A percentile compares a stretch with the other conserved stretches of the same genome.
Conservation (phyloP, 2,329 filamentous ascomycete species). For the Akanthomyces lecanii region DNA sequence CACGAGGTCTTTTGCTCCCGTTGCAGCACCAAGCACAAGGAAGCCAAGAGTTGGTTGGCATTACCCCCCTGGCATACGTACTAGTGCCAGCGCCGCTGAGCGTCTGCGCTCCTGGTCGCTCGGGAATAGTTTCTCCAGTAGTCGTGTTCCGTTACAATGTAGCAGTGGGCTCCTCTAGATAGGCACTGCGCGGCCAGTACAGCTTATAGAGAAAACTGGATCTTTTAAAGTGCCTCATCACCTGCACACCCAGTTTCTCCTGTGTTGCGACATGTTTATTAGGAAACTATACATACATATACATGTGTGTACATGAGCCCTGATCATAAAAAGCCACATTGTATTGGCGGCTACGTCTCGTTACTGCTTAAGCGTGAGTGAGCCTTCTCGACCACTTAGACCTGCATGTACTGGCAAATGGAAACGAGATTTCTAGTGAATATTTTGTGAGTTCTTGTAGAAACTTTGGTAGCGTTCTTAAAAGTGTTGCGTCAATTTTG, state of each 20-base stretch:
- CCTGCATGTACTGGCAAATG: too few species aligned
- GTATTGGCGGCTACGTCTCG: too few species aligned
- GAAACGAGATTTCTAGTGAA: too few species aligned
- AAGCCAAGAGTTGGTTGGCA: background rate
- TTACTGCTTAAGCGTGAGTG: too few species aligned
- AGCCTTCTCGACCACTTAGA: too few species aligned
- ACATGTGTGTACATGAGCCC: background rate
- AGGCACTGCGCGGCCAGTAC: background rate
- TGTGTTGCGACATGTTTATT: background rate
- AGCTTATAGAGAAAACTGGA: background rate
- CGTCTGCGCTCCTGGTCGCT: background rate
- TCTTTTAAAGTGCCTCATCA: background rate
- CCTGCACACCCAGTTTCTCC: background rate
- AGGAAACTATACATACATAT: too few species aligned
- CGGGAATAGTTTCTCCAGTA: background rate
- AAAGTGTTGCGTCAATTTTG: too few species aligned
- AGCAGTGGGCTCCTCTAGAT: background rate
- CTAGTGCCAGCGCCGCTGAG: background rate
- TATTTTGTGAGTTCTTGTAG: too few species aligned
- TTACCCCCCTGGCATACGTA: background rate
- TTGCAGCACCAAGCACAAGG: conserved; percentile 10
- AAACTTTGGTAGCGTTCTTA: too few species aligned
- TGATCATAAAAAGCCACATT: too few species aligned
- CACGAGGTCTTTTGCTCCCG: conserved; percentile 10
- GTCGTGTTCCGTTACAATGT: background rate